phyloP scores from a whole-genome alignment of 2,329 filamentous ascomycete species.

The Talaromyces sp. region DNA sequence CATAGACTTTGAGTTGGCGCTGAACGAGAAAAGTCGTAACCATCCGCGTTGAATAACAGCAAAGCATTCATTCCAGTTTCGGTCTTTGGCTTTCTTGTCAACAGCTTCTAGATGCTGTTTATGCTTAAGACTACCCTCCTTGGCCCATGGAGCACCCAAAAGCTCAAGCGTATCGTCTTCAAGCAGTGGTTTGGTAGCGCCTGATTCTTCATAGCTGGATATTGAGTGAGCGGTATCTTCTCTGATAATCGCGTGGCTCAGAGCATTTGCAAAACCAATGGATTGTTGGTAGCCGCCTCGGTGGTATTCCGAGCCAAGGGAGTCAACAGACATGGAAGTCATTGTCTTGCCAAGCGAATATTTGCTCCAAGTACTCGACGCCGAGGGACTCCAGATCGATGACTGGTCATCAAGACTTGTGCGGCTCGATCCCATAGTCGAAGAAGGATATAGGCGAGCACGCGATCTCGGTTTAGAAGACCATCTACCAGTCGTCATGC shows the following conservation, averaged over 20 bases:
- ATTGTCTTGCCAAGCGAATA: conserved; percentile 88
- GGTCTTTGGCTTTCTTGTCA: conserved; percentile 88
- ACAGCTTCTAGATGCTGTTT: conserved; percentile 91
- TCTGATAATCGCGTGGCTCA: conserved; percentile 94
- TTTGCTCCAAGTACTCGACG: conserved; percentile 92
- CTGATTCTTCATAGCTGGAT: conserved; percentile 57
- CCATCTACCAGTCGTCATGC: conserved; percentile 68
- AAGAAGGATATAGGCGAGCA: conserved; percentile 69
- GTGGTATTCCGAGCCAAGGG: conserved; percentile 72
- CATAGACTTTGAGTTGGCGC: conserved; percentile 68
- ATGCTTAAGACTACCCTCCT: conserved; percentile 92
- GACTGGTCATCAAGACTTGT: conserved; percentile 91
- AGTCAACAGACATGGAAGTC: conserved; percentile 88
- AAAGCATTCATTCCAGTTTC: conserved; percentile 93
- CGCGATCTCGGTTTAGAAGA: conserved; percentile 81
- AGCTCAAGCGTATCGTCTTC: conserved; percentile 93
- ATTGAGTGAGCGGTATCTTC: conserved; percentile 61
- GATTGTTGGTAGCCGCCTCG: conserved; percentile 79
- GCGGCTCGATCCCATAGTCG: conserved; percentile 81
- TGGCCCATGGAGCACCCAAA: conserved; percentile 93
- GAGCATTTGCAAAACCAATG: conserved; percentile 93
- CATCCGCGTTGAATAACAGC: conserved; percentile 94
- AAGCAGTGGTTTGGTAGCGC: conserved; percentile 63
- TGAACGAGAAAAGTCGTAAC: conserved; percentile 92
- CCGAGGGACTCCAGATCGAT: conserved; percentile 86